phyloP scores from a whole-genome alignment of 2,329 filamentous ascomycete species.

The Colletotrichum navitas region DNA sequence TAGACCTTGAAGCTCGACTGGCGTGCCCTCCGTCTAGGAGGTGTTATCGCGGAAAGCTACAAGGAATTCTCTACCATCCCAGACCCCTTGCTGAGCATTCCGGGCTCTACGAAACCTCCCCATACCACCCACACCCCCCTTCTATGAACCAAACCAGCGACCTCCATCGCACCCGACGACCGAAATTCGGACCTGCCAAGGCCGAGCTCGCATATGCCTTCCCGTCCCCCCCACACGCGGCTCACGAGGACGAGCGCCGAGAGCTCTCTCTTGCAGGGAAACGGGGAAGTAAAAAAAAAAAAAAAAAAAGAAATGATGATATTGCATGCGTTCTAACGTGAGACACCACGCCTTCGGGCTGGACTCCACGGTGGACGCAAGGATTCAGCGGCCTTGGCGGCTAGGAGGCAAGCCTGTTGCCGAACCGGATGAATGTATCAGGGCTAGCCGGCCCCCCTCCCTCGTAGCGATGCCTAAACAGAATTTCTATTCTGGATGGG shows the following conservation, averaged over 20 bases:
- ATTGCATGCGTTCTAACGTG: neutral
- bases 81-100: neutral
- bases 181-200: slow-evolving; percentile 39
- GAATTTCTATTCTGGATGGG: neutral
- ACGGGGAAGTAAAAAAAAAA: too few relatives aligned
- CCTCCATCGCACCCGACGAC: neutral
- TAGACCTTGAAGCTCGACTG: neutral
- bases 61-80: neutral
- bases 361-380: neutral
- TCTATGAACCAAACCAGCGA: too few relatives aligned
- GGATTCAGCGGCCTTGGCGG: neutral
- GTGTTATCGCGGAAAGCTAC: neutral
- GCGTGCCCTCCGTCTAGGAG: neutral
- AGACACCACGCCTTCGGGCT: neutral
- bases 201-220: slow-evolving; percentile 6
- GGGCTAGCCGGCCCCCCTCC: neutral
- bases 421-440: neutral
- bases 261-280: too few relatives aligned
- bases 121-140: too few relatives aligned
- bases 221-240: neutral
- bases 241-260: slow-evolving; percentile 11
- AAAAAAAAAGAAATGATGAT: too few relatives aligned
- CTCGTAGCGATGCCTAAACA: neutral
- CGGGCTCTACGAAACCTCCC: neutral
- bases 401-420: neutral